These are phyloP conservation scores for Colletotrichum sublineola DNA, from an alignment of 2,329 filamentous ascomycete genomes.

Conservation along the genomic window DNA sequence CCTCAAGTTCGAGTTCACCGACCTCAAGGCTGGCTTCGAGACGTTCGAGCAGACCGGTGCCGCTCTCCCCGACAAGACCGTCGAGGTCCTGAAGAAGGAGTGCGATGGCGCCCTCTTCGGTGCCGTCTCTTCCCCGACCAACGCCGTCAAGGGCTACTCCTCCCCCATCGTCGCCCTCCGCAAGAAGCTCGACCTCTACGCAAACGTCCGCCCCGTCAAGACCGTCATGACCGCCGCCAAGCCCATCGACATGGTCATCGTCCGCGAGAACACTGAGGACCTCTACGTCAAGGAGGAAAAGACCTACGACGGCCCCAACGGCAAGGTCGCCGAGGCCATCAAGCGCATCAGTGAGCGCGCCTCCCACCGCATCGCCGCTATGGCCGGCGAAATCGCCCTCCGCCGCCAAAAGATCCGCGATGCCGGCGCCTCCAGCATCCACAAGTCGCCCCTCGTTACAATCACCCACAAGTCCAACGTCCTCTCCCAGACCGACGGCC, in stretches of 20 bases:
- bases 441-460: slow-evolving; percentile 82
- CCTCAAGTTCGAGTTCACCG: slow-evolving; percentile 93
- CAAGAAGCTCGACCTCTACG: slow-evolving; percentile 94
- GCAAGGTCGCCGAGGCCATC: slow-evolving; percentile 93
- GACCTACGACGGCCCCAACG: slow-evolving; percentile 79
- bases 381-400: slow-evolving; percentile 94
- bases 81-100: slow-evolving; percentile 88
- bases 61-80: slow-evolving; percentile 90
- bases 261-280: slow-evolving; percentile 98
- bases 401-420: slow-evolving; percentile 85
- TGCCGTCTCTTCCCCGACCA: slow-evolving; percentile 92
- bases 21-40: slow-evolving; percentile 93
- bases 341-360: slow-evolving; percentile 95
- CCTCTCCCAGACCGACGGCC: slow-evolving; percentile 92
- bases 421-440: slow-evolving; percentile 68
- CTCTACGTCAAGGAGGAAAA: slow-evolving; percentile 97
- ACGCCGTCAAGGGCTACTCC: slow-evolving; percentile 93
- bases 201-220: slow-evolving; percentile 97
- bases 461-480: slow-evolving; percentile 99
- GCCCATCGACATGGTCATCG: slow-evolving; percentile 96
- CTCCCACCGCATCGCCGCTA: slow-evolving; percentile 86
- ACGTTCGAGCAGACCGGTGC: slow-evolving; percentile 91
- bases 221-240: slow-evolving; percentile 74
- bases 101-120: slow-evolving; percentile 98
- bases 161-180: slow-evolving; percentile 96